Evolutionary conservation across 345 rosid genomes (phyloP), one percentile per base, ranked within the genome.

Genomic region (Boechera retrofracta): DNA sequence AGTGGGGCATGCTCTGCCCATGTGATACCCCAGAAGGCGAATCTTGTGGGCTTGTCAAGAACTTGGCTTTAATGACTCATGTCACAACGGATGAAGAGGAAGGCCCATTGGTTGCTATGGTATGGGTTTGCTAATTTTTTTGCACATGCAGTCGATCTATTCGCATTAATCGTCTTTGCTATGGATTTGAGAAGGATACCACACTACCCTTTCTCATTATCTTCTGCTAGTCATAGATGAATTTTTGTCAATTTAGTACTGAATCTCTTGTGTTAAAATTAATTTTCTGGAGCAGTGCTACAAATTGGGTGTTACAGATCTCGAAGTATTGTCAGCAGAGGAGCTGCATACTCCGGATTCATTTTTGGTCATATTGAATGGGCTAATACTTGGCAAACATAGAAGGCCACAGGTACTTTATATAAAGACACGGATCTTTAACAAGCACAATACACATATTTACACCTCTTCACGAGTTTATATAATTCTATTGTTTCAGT

Each of bases 1-100:
- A 94, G 98, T 94, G 98, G 98, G 98, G 98, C 16, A 94, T 94
- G 98, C 97, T 94, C 74, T 92, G 98, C 84, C 98, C 98, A 41
- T 92, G 97, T 83, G 98, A 94, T 85, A 94, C 98, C 64, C 98
- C 98, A 5, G 98, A 94, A 85, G 98, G 98, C 5, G 98, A 92
- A 83, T 81, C 98, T 32, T 94, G 98, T 80, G 98, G 98, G 47
- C 85, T 94, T 77, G 98, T 94, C 67, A 94, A 94, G 85, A 94
- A 94, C 82, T 86, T 94, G 84, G 98, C 98, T 71, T 69, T 94
- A 78, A 94, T 94, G 98, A 94, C 98, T 88, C 98, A 94, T 85
- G 98, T 94, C 71, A 94, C 98, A 21, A 91, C 96, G 33, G 96
- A 94, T 78, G 91, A 88, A 65, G 97, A 94, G 77, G 98, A 94